Evolutionary conservation across 441 rosid genomes (phyloP).

Genomic region (Populus hybrid): DNA sequence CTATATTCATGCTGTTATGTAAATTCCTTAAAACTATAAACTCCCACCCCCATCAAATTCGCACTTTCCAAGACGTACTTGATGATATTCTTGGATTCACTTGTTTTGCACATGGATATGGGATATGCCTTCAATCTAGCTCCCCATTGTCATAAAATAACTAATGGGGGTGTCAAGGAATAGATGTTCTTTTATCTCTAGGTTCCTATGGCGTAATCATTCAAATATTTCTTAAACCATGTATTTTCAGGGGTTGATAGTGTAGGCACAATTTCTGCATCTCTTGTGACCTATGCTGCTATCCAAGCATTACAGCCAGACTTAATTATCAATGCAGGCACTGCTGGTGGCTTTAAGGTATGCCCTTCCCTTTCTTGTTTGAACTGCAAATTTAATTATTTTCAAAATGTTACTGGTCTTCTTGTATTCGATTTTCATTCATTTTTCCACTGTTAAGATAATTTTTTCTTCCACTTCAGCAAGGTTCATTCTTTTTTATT

Average conservation of each 20-base stretch:
- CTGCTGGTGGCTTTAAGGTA: slow-evolving; percentile 95
- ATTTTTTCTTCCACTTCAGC: background rate
- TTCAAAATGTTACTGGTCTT: background rate
- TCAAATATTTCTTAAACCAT: background rate
- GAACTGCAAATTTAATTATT: background rate
- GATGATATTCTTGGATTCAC: background rate
- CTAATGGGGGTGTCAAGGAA: background rate
- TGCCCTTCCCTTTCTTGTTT: background rate
- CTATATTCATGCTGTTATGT: background rate
- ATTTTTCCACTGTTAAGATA: background rate
- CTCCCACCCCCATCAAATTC: background rate
- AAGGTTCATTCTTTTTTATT: background rate
- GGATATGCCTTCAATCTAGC: background rate
- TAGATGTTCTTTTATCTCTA: background rate
- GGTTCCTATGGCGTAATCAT: background rate
- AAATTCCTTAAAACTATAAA: background rate
- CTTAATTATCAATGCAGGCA: slow-evolving; percentile 90
- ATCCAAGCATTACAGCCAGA: slow-evolving; percentile 79
- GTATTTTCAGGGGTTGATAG: slow-evolving; percentile 75
- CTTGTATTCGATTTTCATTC: background rate
- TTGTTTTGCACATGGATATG: background rate
- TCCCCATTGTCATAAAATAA: background rate
- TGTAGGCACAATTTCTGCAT: slow-evolving; percentile 79
- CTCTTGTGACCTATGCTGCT: slow-evolving; percentile 84
- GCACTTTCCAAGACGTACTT: background rate